phyloP scores from a whole-genome alignment of 495 filamentous ascomycete species.

The Xylaria acuta region DNA sequence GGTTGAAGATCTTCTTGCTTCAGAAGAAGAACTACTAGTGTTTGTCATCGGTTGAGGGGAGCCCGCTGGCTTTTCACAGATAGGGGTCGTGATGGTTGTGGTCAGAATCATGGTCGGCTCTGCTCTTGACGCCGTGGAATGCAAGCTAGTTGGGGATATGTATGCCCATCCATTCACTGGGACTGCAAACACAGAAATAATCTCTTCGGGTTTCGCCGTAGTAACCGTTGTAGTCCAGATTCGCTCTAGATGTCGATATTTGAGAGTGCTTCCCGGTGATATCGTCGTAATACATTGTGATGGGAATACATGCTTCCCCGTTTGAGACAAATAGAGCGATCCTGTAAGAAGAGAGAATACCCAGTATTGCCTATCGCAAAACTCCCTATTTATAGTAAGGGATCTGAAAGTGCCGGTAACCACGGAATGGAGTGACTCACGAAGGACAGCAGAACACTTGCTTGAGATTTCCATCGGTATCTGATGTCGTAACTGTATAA shows the following conservation, averaged over 20 bases:
- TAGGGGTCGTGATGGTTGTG: not conserved
- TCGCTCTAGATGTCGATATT: not conserved
- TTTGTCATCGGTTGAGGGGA: not conserved
- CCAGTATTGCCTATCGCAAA: not conserved
- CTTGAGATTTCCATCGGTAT: not conserved
- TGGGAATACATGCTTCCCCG: not conserved
- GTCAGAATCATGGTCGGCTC: not conserved
- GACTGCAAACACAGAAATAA: not conserved
- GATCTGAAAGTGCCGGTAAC: not conserved
- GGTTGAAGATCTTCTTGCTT: not conserved
- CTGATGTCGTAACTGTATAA: not conserved
- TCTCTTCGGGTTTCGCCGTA: not conserved
- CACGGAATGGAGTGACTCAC: not conserved
- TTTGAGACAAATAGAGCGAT: not conserved
- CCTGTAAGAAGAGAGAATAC: not conserved
- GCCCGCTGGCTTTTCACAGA: not conserved
- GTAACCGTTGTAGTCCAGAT: not conserved
- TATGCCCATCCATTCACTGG: not conserved
- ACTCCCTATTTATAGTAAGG: not conserved
- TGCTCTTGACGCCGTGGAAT: not conserved
- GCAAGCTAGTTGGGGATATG: not conserved
- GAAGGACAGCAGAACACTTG: not conserved
- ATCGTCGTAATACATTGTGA: not conserved
- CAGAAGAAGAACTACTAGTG: not conserved
- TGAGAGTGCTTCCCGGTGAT: not conserved